Conservation (phyloP, 1,284 basidiomycete species). For the Mycena sp. region DNA sequence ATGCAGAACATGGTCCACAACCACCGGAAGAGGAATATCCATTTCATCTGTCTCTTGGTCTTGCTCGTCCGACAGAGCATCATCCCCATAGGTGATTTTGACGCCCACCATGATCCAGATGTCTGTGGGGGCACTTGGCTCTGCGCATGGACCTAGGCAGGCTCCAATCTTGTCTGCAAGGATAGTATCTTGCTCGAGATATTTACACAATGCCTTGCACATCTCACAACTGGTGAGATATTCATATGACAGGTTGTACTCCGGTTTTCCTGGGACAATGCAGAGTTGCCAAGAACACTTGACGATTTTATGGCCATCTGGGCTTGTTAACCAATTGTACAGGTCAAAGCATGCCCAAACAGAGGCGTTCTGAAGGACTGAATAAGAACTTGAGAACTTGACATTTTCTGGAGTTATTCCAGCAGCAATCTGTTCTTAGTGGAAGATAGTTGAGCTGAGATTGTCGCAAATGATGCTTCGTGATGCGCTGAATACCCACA, state of each 20-base stretch:
- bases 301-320: background rate
- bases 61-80: background rate
- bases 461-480: too few species aligned
- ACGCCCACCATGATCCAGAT: background rate
- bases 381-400: too few species aligned
- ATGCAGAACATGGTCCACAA: background rate
- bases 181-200: background rate
- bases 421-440: background rate
- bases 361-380: too few species aligned
- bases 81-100: background rate
- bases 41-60: background rate
- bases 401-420: background rate
- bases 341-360: too few species aligned
- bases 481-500: background rate
- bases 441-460: background rate
- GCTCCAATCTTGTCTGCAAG: background rate
- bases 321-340: background rate
- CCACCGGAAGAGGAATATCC: background rate
- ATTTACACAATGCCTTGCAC: background rate
- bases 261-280: background rate
- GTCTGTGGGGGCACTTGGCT: background rate
- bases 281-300: background rate
- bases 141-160: background rate
- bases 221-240: background rate
- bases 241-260: conserved; percentile 1